Evolutionary conservation across 2,329 filamentous ascomycete genomes (phyloP), one percentile per base, ranked within the genome.

Genomic region (Cladosporium halotolerans): DNA sequence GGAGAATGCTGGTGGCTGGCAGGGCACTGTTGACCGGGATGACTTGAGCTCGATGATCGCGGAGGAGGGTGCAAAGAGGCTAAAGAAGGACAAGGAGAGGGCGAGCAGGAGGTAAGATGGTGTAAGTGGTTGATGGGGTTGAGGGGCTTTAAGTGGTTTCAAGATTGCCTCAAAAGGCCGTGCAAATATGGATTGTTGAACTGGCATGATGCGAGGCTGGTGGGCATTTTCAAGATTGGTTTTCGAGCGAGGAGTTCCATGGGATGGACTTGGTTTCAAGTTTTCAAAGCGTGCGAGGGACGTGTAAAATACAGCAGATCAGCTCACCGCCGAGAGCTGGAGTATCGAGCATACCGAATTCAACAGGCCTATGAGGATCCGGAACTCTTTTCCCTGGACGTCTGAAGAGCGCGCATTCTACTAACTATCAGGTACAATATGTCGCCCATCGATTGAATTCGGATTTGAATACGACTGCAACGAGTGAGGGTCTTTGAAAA

Each of bases 1-100:
- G 76, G 67, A 81, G 71, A 65, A 70, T 50, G 70, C 69, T 9
- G 77, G 75, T 55, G 79, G 85, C 59, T 86, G 87, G 67, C 57
- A 54, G 13, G 80, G 83, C 63, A 89, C 85, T 81, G 81, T 83
- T 54, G 85, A 86, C 71, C 88, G 95, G 68, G 92, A 97, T 62
- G 92, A 96, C 67, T 72, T 99, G 53, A 92, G 85, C 63, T 88
- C 96, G 65, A 95, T 99, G 88, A 96, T 99, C 74, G 89, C 89
- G 10, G 85, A 89, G 64, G 93, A 97, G 74, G 89, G 85, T 66
- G 81, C 89, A 60, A 97, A 97, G 79, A 81, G 90, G 68, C 80
- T 91, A 68, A 95, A 91, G 79, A 82, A 87, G 60, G 91, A 96
- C 62, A 84, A 89, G 69, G 89, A 95, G 58, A 57, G 61, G 68